These are phyloP conservation scores for Colletotrichum gloeosporioides DNA, from an alignment of 2,329 filamentous ascomycete species.

Conservation along the genomic window DNA sequence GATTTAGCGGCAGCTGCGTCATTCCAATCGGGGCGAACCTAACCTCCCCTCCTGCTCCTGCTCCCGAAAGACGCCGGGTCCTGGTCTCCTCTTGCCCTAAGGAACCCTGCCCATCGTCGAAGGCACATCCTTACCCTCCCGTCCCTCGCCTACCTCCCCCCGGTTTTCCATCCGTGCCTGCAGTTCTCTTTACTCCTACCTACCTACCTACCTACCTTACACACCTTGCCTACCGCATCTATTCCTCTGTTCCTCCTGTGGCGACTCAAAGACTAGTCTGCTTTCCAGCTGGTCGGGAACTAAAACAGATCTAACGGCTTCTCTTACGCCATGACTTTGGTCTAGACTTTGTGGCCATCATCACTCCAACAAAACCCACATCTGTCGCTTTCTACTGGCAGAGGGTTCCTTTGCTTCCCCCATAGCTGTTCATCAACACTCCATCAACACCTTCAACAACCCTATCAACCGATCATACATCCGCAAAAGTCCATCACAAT, in stretches of 20 bases:
- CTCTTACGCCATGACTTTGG: slow-evolving; percentile 20
- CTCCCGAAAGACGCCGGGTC: background rate
- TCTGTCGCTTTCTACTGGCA: background rate
- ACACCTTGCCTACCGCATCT: background rate
- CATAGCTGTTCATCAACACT: background rate
- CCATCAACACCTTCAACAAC: background rate
- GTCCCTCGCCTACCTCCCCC: background rate
- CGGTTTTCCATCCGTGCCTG: background rate
- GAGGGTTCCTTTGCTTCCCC: rapidly evolving
- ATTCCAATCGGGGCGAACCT: background rate
- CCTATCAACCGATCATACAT: background rate
- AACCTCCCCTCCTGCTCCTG: background rate
- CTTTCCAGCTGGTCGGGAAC: slow-evolving; percentile 1
- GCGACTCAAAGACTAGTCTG: slow-evolving; percentile 1
- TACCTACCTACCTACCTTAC: background rate
- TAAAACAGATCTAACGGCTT: slow-evolving; percentile 18
- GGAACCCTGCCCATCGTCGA: background rate
- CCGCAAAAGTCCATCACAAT: background rate
- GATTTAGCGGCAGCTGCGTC: slow-evolving; percentile 11
- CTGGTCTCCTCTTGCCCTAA: slow-evolving; percentile 2
- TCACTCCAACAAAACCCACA: background rate
- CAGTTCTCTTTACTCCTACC: background rate
- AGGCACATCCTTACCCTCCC: background rate
- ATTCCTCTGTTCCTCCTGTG: background rate
- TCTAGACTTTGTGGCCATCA: background rate